A percentile compares a stretch with the other conserved stretches of the same genome.
Evolutionary conservation across 192 early-diverging fungal species (phyloP).

Genomic region (Coemansia biformis): DNA sequence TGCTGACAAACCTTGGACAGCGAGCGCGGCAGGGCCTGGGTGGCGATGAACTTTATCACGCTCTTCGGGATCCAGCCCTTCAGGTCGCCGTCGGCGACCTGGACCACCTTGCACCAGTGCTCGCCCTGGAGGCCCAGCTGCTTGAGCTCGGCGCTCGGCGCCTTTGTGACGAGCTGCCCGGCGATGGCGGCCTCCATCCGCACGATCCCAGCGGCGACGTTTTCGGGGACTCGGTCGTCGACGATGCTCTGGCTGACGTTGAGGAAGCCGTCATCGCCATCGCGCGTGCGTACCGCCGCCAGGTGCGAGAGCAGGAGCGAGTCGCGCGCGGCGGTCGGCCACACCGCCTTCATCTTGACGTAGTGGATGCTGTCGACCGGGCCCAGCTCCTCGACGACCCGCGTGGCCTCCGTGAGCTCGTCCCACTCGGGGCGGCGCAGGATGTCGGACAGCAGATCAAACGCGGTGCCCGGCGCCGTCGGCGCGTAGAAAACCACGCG

Average conservation of each 20-base stretch:
- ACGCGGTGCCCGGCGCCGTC: constrained; percentile 26
- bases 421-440: constrained; percentile 48
- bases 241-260: constrained; percentile 43
- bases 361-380: constrained; percentile 40
- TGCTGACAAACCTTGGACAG: constrained; percentile 45
- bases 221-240: constrained; percentile 30
- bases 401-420: constrained; percentile 34
- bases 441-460: constrained; percentile 44
- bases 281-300: constrained; percentile 1
- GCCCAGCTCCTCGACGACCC: constrained; percentile 31
- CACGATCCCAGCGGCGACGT: constrained; percentile 28
- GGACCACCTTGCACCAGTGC: constrained; percentile 37
- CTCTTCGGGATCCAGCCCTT: constrained; percentile 50
- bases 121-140: constrained; percentile 14
- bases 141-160: constrained; percentile 7
- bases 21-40: constrained; percentile 49
- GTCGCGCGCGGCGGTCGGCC: constrained; percentile 51
- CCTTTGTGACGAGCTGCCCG: constrained; percentile 38
- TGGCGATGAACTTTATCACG: constrained; percentile 51
- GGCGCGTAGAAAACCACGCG: constrained; percentile 36
- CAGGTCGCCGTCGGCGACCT: constrained; percentile 48
- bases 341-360: constrained; percentile 43
- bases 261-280: constrained; percentile 13
- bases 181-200: constrained; percentile 51
- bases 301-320: constrained; percentile 42